Conservation (phyloP, 2,329 filamentous ascomycete species). For the Talaromyces sp. region DNA sequence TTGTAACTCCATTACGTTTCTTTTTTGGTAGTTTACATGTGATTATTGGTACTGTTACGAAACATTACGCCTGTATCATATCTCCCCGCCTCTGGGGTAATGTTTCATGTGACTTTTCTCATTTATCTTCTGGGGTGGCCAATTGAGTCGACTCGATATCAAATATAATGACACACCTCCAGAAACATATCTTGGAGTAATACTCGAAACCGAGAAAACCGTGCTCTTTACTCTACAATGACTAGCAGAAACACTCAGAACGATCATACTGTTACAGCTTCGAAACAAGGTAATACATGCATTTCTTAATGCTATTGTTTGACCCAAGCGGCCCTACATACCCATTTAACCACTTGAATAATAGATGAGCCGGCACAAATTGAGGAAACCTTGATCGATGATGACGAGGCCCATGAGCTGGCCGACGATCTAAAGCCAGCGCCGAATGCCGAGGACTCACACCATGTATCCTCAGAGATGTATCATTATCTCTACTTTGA, state of each 20-base stretch:
- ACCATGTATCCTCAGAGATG: constrained; percentile 21
- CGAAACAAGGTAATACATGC: background rate
- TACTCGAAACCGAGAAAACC: background rate
- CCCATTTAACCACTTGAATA: background rate
- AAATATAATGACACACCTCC: background rate
- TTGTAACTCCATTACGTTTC: background rate
- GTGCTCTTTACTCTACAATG: background rate
- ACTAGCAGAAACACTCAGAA: background rate
- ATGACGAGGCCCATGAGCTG: background rate
- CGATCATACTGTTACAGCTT: background rate
- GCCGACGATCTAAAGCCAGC: constrained; percentile 3
- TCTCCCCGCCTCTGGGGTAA: constrained; percentile 3
- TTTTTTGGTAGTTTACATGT: background rate
- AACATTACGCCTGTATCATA: background rate
- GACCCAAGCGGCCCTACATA: background rate
- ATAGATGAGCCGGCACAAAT: background rate
- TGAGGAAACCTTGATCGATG: background rate
- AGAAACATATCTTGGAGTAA: background rate
- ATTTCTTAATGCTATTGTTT: background rate
- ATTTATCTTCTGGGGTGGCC: background rate
- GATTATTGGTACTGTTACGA: background rate
- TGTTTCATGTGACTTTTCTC: constrained; percentile 1
- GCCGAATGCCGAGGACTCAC: background rate
- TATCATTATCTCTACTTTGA: constrained; percentile 36
- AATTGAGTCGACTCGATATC: background rate